These are phyloP conservation scores for Rostrohypoxylon terebratum DNA, from an alignment of 495 filamentous ascomycete genomes.

Conservation along the genomic window DNA sequence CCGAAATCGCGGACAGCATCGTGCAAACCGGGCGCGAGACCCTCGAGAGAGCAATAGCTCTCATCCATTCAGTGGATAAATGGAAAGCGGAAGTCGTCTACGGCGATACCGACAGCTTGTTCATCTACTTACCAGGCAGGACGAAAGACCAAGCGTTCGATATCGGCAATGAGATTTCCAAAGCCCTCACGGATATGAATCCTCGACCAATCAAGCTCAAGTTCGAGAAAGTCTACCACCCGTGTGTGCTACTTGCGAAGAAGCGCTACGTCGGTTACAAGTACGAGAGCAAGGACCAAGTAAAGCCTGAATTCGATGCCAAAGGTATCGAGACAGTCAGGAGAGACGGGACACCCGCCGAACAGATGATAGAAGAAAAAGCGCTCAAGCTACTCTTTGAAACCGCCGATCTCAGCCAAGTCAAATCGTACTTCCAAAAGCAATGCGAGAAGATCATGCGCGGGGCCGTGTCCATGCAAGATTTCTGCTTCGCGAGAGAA, in stretches of 20 bases:
- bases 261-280: constrained; percentile 99
- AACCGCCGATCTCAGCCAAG: constrained; percentile 86
- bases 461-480: constrained; percentile 87
- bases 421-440: constrained; percentile 89
- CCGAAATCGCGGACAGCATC: constrained; percentile 98
- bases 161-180: constrained; percentile 93
- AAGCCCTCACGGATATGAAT: constrained; percentile 88
- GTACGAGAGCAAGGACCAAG: constrained; percentile 83
- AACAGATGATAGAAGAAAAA: constrained; percentile 98
- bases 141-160: constrained; percentile 89
- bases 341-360: constrained; percentile 91
- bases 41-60: constrained; percentile 89
- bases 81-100: constrained; percentile 99
- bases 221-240: constrained; percentile 98
- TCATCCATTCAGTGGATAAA: constrained; percentile 85
- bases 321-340: constrained; percentile 98
- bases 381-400: constrained; percentile 86
- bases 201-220: constrained; percentile 94
- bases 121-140: constrained; percentile 88
- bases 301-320: constrained; percentile 91
- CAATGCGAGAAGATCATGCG: constrained; percentile 96
- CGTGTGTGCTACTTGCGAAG: constrained; percentile 92
- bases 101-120: constrained; percentile 97
- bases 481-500: constrained; percentile 94
- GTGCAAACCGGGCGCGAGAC: constrained; percentile 96